Percentiles rank a stretch among this genome's conserved stretches.
These are phyloP conservation scores for Penicillium pancosmium DNA, from an alignment of 495 filamentous ascomycete genomes.

Conservation along the genomic window DNA sequence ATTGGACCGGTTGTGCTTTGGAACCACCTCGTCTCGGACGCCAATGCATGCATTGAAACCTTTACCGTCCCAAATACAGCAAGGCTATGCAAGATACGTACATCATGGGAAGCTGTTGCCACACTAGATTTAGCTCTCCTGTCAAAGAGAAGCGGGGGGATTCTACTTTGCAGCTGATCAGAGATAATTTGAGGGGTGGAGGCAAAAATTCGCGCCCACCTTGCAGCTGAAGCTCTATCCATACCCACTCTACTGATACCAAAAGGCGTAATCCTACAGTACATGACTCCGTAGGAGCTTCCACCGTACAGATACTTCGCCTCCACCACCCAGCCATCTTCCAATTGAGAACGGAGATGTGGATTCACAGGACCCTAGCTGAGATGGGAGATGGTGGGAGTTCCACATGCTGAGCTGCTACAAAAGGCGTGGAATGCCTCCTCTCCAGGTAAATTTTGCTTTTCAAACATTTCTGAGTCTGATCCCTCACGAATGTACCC, in stretches of 20 bases:
- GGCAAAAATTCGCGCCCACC: constrained; percentile 6
- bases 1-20: constrained; percentile 14
- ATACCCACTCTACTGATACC: constrained; percentile 13
- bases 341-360: neutral
- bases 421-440: constrained; percentile 14
- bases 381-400: neutral
- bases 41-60: constrained; percentile 18
- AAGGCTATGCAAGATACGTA: neutral
- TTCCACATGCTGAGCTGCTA: constrained; percentile 16
- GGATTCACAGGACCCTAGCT: neutral
- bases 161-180: constrained; percentile 8
- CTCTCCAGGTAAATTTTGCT: neutral
- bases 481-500: constrained; percentile 1
- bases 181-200: constrained; percentile 9
- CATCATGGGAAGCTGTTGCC: constrained; percentile 6
- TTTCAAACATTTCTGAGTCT: constrained; percentile 7
- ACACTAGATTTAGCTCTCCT: constrained; percentile 2
- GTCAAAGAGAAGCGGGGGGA: neutral
- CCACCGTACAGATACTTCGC: neutral
- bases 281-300: neutral
- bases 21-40: constrained; percentile 7
- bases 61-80: neutral
- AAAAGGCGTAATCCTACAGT: constrained; percentile 7
- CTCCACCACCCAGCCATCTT: constrained; percentile 4
- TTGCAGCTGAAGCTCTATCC: constrained; percentile 16